Base-by-base conservation (phyloP, 2,329 filamentous ascomycete genomes). In the Clarireedia sp. region DNA sequence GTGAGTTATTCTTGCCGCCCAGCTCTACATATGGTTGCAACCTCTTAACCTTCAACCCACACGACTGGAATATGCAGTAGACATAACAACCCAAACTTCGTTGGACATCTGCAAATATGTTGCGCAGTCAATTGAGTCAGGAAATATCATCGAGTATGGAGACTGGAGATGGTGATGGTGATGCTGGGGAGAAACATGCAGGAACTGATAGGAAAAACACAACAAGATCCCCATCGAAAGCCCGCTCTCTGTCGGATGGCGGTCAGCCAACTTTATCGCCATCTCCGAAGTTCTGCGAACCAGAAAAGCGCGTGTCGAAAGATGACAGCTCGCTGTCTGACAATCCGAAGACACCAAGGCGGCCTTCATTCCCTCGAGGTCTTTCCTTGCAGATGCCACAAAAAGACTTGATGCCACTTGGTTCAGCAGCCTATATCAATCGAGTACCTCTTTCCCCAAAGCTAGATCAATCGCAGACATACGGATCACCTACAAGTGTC, bases 401-500 rank as follows among this genome's bases (percentile, higher is more conserved):
- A 62, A 77, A 73, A 62, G 76, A 79, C 60, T 64, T 71, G 40
- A 68, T 72, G 67, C 65, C 71, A 46, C 59, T 66, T 50, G 64
- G 57, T 41, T 48, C 78, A 63, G 73, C 77, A 59, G 71, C 75
- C 58, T 73, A 77, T 51, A 72, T 76, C 60, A 85, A 80, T 65
- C 83, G 78, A 59, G 73, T 76, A 24, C 89, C 90, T 63, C 78
- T 92, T 57, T 95, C 90, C 2, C 90, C 91, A 16, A 90, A 95
- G 69, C 80, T 94, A 60, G 90, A 96, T 70, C 80, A 88, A 55
- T 86, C 86, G 19, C 87, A 90, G 62, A 89, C 85, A 48, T 96
- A 95, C 74, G 87, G 87, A 43, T 92, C 90, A 1, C 90, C 91
- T 2, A 86, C 88, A 24, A 95, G 91, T 53, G 87, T 95, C 47